Conservation (phyloP, 495 filamentous ascomycete species). For the Daldinia caldariorum region DNA sequence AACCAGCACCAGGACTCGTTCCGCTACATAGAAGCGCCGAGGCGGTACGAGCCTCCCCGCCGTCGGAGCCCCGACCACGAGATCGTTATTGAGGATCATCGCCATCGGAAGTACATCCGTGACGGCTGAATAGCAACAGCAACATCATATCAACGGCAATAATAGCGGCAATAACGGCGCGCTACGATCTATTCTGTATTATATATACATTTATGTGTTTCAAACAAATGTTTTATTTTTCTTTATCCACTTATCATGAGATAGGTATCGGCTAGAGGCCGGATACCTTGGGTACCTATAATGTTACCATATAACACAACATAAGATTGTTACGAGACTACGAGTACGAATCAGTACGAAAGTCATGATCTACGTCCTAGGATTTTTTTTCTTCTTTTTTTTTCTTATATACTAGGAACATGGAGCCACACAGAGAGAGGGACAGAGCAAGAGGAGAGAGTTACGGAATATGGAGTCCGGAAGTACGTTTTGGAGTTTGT, state of each 20-base stretch:
- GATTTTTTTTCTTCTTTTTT: neutral
- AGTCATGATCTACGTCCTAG: constrained; percentile 2
- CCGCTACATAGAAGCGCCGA: constrained; percentile 59
- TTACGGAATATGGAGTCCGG: constrained; percentile 15
- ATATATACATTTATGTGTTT: constrained; percentile 1
- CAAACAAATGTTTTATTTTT: constrained; percentile 2
- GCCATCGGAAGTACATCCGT: constrained; percentile 41
- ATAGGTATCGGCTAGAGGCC: constrained; percentile 5
- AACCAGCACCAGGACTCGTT: constrained; percentile 49
- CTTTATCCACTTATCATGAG: neutral
- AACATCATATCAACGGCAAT: neutral
- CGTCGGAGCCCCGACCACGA: constrained; percentile 42
- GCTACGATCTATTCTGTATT: neutral
- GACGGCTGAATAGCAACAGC: constrained; percentile 17
- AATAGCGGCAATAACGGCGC: neutral
- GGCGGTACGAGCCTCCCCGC: constrained; percentile 39
- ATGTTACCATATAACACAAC: neutral
- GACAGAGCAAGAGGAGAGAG: neutral
- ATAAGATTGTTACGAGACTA: constrained; percentile 37
- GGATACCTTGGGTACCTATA: neutral
- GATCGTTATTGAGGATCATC: constrained; percentile 47
- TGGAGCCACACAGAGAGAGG: neutral
- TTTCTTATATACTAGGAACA: neutral
- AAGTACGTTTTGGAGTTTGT: constrained; percentile 26
- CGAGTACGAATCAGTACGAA: constrained; percentile 14